Evolutionary conservation across 2,329 filamentous ascomycete genomes (phyloP).

Genomic region (Byssochlamys sp.): DNA sequence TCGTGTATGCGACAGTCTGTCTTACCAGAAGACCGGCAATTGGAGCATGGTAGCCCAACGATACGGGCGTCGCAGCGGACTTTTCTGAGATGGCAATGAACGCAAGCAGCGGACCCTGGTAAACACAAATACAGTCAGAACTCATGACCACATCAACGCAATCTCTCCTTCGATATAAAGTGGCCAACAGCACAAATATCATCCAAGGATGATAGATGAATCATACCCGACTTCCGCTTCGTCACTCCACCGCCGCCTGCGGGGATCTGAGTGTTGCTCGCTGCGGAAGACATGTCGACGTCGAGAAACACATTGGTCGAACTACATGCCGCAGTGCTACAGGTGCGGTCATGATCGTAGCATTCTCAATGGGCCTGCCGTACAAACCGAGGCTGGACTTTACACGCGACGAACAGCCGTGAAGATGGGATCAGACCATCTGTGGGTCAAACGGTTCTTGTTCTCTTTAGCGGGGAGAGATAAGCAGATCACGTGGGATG

Average conservation of each 20-base stretch:
- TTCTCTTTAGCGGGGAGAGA: neutral
- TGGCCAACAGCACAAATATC: neutral
- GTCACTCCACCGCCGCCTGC: slow-evolving; percentile 27
- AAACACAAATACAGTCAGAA: neutral
- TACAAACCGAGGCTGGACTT: neutral
- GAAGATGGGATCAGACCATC: neutral
- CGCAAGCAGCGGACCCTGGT: slow-evolving; percentile 30
- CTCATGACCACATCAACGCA: neutral
- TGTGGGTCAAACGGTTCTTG: neutral
- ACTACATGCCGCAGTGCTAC: neutral
- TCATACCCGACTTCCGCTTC: slow-evolving; percentile 32
- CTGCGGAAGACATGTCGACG: slow-evolving; percentile 27
- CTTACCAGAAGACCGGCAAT: slow-evolving; percentile 36
- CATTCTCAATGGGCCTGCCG: neutral
- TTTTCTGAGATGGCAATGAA: slow-evolving; percentile 43
- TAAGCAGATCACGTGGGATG: neutral
- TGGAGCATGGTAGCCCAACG: slow-evolving; percentile 41
- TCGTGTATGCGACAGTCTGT: slow-evolving; percentile 41
- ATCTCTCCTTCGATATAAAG: no score
- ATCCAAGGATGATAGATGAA: neutral
- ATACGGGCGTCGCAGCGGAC: slow-evolving; percentile 43
- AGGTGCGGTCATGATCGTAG: neutral
- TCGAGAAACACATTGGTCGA: slow-evolving; percentile 6
- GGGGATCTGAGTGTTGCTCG: slow-evolving; percentile 23
- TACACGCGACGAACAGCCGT: neutral